Evolutionary conservation across 768 basidiomycete species (phyloP), one percentile per base, ranked within the genome.

Genomic region (Galerina sulciceps): DNA sequence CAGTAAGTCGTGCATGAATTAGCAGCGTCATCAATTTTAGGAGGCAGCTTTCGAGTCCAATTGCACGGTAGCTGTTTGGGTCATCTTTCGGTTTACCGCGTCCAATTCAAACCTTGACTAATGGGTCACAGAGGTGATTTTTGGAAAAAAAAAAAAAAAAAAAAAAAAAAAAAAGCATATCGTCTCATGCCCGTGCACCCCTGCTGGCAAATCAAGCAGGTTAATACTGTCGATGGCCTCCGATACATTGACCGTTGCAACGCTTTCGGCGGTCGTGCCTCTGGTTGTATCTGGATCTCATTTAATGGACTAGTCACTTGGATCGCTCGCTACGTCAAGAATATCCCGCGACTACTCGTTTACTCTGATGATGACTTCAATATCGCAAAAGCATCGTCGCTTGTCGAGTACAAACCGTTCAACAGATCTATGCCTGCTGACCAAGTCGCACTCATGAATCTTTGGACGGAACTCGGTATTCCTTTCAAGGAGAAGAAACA

Each of bases 401-500:
- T 50, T n/a, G 18, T 47, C 1, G 64, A 26, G 1, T 80, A 79
- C 60, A 40, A 38, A 6, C 72, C 71, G 0, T 78, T 79, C 61
- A 17, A 61, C 0, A 43, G 48, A 1, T 38, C 6, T 8, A 45
- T 73, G 6, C 79, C 78, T 0, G 1, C 20, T 0, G 65, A 67
- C 0, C 81, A 82, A 56, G 69, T 57, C 0, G n/a, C 22, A 0
- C 66, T 81, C 0, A 67, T 82, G 0, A 18, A 18, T 0, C 71
- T 81, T 0, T 81, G 75, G 74, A 79, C 81, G 58, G 50, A 67
- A 1, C 52, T 81, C 0, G 70, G 74, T 0, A 60, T 79, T 0
- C 80, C 79, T 0, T 77, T 80, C 57, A 68, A 73, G 10, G 50
- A 70, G 2, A 34, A 50, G 6, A 84, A 83, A 59, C 81, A 84